phyloP scores from a whole-genome alignment of 129 eudicot genomes.

The Pseudognaphalium luteoalbum region DNA sequence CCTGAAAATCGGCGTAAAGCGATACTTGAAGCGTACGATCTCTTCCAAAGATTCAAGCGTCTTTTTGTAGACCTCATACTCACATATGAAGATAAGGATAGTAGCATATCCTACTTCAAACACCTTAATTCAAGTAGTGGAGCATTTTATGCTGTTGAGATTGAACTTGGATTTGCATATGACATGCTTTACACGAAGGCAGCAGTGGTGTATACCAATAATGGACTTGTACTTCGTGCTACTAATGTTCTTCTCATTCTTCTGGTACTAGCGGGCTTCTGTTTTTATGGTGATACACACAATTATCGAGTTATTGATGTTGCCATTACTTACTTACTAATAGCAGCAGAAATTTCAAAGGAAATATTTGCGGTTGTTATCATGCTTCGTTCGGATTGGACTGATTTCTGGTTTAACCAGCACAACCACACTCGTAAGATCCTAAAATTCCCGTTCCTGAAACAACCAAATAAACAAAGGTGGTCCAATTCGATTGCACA shows the following conservation, averaged over 20 bases:
- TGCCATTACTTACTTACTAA: conserved; percentile 40
- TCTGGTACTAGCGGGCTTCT: conserved; percentile 23
- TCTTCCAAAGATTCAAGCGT: conserved; percentile 34
- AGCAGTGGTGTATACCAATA: conserved; percentile 24
- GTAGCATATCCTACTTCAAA: conserved; percentile 34
- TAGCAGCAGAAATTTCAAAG: conserved; percentile 28
- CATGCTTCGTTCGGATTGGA: conserved; percentile 49
- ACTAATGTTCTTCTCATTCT: conserved; percentile 21
- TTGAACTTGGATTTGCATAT: conserved; percentile 53
- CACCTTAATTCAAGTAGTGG: not conserved
- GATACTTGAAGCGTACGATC: conserved; percentile 27
- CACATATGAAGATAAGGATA: conserved; percentile 52
- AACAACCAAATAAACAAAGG: conserved; percentile 29
- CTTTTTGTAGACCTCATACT: conserved; percentile 57
- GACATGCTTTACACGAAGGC: conserved; percentile 60
- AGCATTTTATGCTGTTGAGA: conserved; percentile 47
- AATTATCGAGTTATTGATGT: conserved; percentile 31
- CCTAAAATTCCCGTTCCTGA: conserved; percentile 5
- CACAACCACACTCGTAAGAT: conserved; percentile 23
- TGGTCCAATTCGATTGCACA: conserved; percentile 61
- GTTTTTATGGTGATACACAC: conserved; percentile 4
- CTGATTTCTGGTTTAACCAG: conserved; percentile 37
- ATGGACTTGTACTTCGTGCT: conserved; percentile 34
- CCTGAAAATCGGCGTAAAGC: conserved; percentile 1
- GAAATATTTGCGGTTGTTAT: conserved; percentile 33